Evolutionary conservation across 257 asterid genomes (phyloP), one percentile per base, ranked within the genome.

Genomic region (Scutellaria galericulata): DNA sequence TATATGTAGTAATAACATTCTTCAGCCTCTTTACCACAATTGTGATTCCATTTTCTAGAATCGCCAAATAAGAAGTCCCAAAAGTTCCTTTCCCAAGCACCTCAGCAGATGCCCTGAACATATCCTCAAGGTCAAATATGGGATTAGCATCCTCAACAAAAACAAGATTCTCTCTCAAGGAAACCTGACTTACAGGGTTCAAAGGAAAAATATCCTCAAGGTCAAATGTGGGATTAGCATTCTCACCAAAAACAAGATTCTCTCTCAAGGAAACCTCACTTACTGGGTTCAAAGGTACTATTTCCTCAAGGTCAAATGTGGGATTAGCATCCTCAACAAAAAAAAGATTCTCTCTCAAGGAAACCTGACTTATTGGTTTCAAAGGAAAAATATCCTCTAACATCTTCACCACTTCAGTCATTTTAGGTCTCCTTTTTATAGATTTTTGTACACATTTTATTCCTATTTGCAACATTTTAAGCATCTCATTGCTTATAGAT

Each of bases 391-490:
- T 70, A 18, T 62, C 72, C 77, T 68, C 79, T 13, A 77, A 51
- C 79, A 68, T 61, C 50, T 50, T 50, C 62, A 77, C 71, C 11
- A 77, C 74, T 47, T 80, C 79, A 46, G 4, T 27, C 53, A 80
- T 80, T 39, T 42, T 56, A 54, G 84, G 84, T 31, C 84, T 80
- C 64, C 48, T 62, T 20, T 15, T 68, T 18, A 8, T 1, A 4
- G 81, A 62, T 12, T 68, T 67, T 27, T 51, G 40, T 6, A 72
- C 76, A 64, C 84, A 80, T 7, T 24, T 65, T 1, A 76, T 46
- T 64, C 77, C 84, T 64, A 80, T 63, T 18, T 73, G 71, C 56
- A 73, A 54, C 74, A 77, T 35, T 20, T n/a, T n/a, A n/a, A n/a
- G n/a, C n/a, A n/a, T n/a, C n/a, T n/a, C n/a, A n/a, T n/a, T n/a